These are phyloP conservation scores for Cyphellophora attinorum DNA, from an alignment of 2,329 filamentous ascomycete species.

Conservation along the genomic window DNA sequence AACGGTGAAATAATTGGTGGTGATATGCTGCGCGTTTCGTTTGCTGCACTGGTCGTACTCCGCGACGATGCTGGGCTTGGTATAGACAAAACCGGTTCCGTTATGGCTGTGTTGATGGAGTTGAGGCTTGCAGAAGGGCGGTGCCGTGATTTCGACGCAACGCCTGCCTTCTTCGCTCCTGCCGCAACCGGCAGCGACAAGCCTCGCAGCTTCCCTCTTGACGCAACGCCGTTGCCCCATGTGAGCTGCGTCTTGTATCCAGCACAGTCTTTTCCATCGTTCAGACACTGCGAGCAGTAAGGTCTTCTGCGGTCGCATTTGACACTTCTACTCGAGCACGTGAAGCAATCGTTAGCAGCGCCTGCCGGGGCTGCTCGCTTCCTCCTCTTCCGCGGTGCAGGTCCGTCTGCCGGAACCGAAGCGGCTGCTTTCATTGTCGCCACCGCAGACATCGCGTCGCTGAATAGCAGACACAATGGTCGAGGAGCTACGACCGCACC, in stretches of 20 bases:
- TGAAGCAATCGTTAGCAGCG: conserved; percentile 89
- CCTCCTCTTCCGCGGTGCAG: conserved; percentile 54
- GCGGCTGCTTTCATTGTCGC: background rate
- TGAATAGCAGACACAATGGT: too few relatives aligned
- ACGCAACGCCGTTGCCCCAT: conserved; percentile 92
- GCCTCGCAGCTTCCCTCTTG: conserved; percentile 85
- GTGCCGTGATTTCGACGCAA: conserved; percentile 1
- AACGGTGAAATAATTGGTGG: background rate
- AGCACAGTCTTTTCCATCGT: conserved; percentile 83
- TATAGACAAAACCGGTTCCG: too few relatives aligned
- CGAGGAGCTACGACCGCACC: too few relatives aligned
- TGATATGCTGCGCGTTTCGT: background rate
- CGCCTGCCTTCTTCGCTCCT: conserved; percentile 21
- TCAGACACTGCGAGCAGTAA: conserved; percentile 90
- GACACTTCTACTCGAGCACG: conserved; percentile 71
- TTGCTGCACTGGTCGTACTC: background rate
- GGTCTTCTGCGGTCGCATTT: conserved; percentile 87
- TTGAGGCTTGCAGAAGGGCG: background rate
- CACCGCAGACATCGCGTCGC: background rate
- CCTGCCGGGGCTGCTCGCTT: conserved; percentile 81
- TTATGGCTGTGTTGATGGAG: too few relatives aligned
- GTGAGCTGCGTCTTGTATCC: conserved; percentile 96
- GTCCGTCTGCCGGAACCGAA: conserved; percentile 1
- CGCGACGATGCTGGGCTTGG: background rate
- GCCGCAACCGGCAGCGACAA: conserved; percentile 61